phyloP scores from a whole-genome alignment of 2,329 filamentous ascomycete species.

The Herpotrichia juniperi region DNA sequence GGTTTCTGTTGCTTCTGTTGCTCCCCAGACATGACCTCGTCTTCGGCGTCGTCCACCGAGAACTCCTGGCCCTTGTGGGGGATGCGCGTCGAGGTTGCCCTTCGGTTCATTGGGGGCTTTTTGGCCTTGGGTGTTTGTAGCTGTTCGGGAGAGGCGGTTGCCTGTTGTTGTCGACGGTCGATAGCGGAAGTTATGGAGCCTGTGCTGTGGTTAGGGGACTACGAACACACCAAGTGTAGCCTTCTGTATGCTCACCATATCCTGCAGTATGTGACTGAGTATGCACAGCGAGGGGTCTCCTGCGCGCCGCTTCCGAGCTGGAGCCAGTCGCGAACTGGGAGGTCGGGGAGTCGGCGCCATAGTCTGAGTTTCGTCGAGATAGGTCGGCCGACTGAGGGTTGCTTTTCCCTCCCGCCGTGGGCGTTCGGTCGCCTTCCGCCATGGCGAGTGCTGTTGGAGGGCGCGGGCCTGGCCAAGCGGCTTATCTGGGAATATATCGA shows the following conservation, averaged over 20 bases:
- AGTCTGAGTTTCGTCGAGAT: constrained; percentile 34
- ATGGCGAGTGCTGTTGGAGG: constrained; percentile 24
- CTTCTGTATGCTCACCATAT: constrained; percentile 39
- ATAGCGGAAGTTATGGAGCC: constrained; percentile 44
- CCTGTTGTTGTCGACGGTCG: constrained; percentile 33
- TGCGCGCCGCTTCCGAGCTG: constrained; percentile 34
- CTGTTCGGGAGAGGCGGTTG: constrained; percentile 24
- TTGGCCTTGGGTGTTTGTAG: constrained; percentile 52
- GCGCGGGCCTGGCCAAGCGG: constrained; percentile 8
- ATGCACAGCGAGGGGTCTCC: constrained; percentile 31
- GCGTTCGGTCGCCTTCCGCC: constrained; percentile 36
- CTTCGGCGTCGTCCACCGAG: constrained; percentile 85
- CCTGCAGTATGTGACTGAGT: constrained; percentile 29
- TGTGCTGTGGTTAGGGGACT: constrained; percentile 12
- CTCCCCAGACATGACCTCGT: constrained; percentile 67
- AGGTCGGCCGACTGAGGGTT: constrained; percentile 19
- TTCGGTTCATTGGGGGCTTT: constrained; percentile 76
- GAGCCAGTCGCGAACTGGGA: constrained; percentile 17
- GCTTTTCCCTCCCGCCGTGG: constrained; percentile 26
- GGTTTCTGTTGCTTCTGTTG: constrained; percentile 30
- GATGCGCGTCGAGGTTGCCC: constrained; percentile 74
- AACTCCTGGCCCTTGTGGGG: constrained; percentile 86
- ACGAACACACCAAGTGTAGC: neutral
- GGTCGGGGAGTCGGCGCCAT: constrained; percentile 26
- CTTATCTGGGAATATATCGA: constrained; percentile 10